A percentile compares a stretch with the other conserved stretches of the same genome.
phyloP scores from a whole-genome alignment of 768 basidiomycete genomes.

The Boletus rubescentipes region DNA sequence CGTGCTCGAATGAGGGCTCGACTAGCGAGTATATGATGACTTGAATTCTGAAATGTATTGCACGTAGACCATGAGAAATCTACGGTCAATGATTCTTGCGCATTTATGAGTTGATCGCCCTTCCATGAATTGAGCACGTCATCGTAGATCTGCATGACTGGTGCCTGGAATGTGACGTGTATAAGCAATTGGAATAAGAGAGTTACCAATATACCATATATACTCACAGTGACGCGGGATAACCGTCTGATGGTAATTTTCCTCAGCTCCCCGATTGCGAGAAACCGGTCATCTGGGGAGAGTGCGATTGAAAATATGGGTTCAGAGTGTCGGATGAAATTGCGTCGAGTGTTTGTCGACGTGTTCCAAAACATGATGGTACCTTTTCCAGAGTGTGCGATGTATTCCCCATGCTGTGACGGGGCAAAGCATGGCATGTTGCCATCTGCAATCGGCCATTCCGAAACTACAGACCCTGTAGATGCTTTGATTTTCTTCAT shows the following conservation, averaged over 20 bases:
- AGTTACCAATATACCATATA: neutral
- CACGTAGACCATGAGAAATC: neutral
- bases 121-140: neutral
- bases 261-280: neutral
- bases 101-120: neutral
- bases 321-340: neutral
- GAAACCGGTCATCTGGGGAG: neutral
- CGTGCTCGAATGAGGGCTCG: conserved; percentile 1
- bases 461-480: neutral
- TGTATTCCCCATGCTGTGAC: neutral
- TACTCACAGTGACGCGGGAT: neutral
- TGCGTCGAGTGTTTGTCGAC: neutral
- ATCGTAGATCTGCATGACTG: neutral
- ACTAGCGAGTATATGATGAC: neutral
- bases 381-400: neutral
- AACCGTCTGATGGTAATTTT: neutral
- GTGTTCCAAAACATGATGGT: neutral
- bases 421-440: neutral
- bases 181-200: too few species aligned
- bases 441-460: neutral
- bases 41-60: neutral
- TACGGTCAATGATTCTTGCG: neutral
- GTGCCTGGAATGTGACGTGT: neutral
- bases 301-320: neutral
- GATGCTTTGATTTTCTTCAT: neutral